Percentiles rank a stretch among this genome's conserved stretches.
Evolutionary conservation across 1,284 basidiomycete genomes (phyloP).

Genomic region (Puccinia hordei): DNA sequence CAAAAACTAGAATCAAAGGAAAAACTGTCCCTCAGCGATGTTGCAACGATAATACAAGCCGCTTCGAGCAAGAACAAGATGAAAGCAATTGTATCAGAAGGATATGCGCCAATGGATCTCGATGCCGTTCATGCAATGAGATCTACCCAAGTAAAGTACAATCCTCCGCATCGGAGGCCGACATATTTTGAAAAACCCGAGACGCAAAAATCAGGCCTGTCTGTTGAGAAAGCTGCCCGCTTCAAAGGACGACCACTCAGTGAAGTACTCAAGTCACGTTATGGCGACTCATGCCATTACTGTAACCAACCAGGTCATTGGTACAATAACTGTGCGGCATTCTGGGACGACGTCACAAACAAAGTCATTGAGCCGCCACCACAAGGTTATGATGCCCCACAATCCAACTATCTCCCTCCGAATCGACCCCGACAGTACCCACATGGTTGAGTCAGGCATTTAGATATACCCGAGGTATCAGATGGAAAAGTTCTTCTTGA

Average conservation of each 20-base stretch:
- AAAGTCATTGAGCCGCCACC: neutral
- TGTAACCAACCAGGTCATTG: neutral
- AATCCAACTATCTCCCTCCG: neutral
- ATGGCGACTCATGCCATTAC: neutral
- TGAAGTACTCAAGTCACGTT: too few species aligned
- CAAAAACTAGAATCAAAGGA: too few species aligned
- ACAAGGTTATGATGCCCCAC: neutral
- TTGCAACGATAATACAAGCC: too few species aligned
- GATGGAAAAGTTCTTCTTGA: neutral
- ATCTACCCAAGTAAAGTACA: neutral
- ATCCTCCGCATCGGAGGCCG: neutral
- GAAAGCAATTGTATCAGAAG: too few species aligned
- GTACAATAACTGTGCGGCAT: neutral
- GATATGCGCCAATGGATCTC: neutral
- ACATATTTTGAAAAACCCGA: neutral
- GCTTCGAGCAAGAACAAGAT: too few species aligned
- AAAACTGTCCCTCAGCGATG: too few species aligned
- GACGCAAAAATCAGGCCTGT: neutral
- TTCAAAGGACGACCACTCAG: neutral
- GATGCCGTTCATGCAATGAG: neutral
- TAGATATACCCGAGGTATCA: neutral
- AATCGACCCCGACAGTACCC: neutral
- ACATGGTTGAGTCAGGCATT: neutral
- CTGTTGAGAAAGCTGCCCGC: neutral
- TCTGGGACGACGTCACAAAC: neutral